A percentile compares a stretch with the other conserved stretches of the same genome.
phyloP scores from a whole-genome alignment of 352 stramenopile genomes.

The Phytophthora cajani region DNA sequence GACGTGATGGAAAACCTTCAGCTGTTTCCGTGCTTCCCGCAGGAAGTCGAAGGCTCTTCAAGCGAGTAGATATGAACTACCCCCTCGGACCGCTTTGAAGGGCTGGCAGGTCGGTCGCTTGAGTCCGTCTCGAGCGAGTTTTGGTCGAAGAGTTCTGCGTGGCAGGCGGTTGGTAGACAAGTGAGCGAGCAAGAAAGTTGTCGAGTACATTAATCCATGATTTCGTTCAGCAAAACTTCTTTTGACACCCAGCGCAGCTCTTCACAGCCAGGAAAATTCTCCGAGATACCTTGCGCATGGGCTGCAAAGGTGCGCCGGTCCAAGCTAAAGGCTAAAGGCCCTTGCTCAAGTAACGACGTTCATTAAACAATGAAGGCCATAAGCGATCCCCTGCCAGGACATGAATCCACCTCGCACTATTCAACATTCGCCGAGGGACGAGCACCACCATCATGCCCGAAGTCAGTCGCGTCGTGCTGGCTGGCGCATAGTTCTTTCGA shows the following conservation, averaged over 20 bases:
- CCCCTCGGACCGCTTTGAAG: neutral
- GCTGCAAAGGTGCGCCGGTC: constrained; percentile 11
- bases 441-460: constrained; percentile 9
- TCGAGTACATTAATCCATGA: constrained; percentile 30
- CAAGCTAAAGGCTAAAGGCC: neutral
- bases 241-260: neutral
- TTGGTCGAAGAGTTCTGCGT: neutral
- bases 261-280: neutral
- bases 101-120: neutral
- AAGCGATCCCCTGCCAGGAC: too few relatives aligned
- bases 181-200: constrained; percentile 22
- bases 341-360: neutral
- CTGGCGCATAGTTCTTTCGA: constrained; percentile 1
- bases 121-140: neutral
- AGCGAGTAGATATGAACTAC: constrained; percentile 19
- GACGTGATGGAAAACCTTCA: constrained; percentile 62
- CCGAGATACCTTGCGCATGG: neutral
- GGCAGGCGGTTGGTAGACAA: constrained; percentile 10
- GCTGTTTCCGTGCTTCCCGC: constrained; percentile 64
- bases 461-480: neutral
- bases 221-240: constrained; percentile 6
- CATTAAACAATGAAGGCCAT: neutral
- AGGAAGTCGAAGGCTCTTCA: constrained; percentile 37
- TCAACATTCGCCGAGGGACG: constrained; percentile 6
- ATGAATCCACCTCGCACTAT: constrained; percentile 3